Evolutionary conservation across 176 grass and related monocot species (phyloP), one percentile per base, ranked within the genome.

Genomic region (Sorghum bicolor): DNA sequence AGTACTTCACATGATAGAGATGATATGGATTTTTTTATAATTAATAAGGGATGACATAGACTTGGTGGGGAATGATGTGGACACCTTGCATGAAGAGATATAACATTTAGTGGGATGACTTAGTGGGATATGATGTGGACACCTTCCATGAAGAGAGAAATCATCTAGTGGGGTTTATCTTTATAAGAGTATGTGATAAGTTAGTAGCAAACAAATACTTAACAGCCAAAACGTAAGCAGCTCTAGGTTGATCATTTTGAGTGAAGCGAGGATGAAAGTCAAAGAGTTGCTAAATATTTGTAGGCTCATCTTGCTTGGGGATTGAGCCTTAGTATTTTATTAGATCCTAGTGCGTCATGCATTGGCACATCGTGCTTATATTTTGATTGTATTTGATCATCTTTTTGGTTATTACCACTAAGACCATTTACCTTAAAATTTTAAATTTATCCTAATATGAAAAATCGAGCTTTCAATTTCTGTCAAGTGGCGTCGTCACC

Each of bases 381-480:
- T 40, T 19, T 78, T 78, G 34, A 37, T 39, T 25, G 13, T 63
- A 41, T 63, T 40, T 70, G n/a, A 32, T 15, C 9, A 64, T 83
- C 53, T 64, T 67, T 64, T 30, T 41, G 28, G 52, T 57, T 57
- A 57, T 57, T 57, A 57, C 37, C 2, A 41, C 53, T 41, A 12
- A 41, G 38, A 7, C 20, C 5, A 14, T 26, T 43, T 57, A 10
- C 3, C 34, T 26, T 77, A 44, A 72, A 30, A 20, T 33, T 26
- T 77, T n/a, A 72, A 30, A 30, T 33, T 36, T 67, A 8, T 39
- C 37, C 6, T 84, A 58, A 44, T 73, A 52, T 87, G n/a, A 19
- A 28, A 78, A 22, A 50, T 34, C 34, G 2, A 30, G 13, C 10
- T 67, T 24, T 34, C 2, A 64, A 24, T 67, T 48, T 10, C 10